Percentiles rank a stretch among this genome's conserved stretches.
Conservation (phyloP, 2,329 filamentous ascomycete species). For the Paraphoma chrysanthemicola region DNA sequence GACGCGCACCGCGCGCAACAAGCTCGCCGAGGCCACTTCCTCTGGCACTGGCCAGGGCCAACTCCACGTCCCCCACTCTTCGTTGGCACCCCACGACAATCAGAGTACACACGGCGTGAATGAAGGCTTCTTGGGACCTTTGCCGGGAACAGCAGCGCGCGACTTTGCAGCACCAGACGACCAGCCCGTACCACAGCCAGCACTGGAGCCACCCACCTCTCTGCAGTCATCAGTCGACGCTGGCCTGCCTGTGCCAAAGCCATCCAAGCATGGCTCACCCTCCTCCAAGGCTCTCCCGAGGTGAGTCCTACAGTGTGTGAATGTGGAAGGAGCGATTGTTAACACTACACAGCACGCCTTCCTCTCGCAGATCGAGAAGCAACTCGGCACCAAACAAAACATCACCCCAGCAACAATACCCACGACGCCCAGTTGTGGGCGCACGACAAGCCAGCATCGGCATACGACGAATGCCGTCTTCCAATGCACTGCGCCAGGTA, state of each 20-base stretch:
- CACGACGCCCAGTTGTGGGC: conserved; percentile 31
- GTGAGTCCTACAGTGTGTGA: conserved; percentile 17
- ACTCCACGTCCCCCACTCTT: conserved; percentile 37
- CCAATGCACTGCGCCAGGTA: conserved; percentile 27
- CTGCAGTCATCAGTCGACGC: conserved; percentile 46
- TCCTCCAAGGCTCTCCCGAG: conserved; percentile 23
- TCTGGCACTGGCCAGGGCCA: conserved; percentile 33
- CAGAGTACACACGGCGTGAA: conserved; percentile 41
- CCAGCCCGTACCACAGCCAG: conserved; percentile 26
- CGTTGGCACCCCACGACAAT: conserved; percentile 39
- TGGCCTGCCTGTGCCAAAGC: conserved; percentile 36
- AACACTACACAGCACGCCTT: conserved; percentile 20
- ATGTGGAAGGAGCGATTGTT: conserved; percentile 17
- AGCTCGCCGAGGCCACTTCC: conserved; percentile 35
- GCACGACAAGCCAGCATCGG: conserved; percentile 45
- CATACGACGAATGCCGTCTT: conserved; percentile 43
- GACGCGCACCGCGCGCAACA: conserved; percentile 44
- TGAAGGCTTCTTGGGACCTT: conserved; percentile 36
- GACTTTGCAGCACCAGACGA: conserved; percentile 38
- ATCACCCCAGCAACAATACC: conserved; percentile 20
- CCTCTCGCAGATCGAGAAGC: conserved; percentile 32
- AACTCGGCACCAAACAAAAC: conserved; percentile 31
- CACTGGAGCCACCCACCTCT: conserved; percentile 41
- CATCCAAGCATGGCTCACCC: conserved; percentile 26
- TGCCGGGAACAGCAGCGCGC: conserved; percentile 38